These are phyloP conservation scores for Penicillium sp. DNA, from an alignment of 2,329 filamentous ascomycete species.

Conservation along the genomic window DNA sequence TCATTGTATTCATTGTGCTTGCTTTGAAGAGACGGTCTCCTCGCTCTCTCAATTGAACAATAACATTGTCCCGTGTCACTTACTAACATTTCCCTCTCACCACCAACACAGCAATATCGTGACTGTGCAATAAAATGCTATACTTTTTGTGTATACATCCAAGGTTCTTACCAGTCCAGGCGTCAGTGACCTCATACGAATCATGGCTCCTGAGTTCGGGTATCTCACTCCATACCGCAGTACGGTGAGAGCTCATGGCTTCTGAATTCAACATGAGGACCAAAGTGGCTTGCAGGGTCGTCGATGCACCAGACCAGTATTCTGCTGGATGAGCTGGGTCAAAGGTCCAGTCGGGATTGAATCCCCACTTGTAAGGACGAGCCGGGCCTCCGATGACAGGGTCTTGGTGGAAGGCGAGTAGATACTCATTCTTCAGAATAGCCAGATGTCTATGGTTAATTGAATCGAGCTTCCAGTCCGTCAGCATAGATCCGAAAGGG, in stretches of 20 bases:
- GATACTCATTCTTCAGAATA: constrained; percentile 47
- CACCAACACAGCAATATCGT: constrained; percentile 35
- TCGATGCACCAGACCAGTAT: constrained; percentile 39
- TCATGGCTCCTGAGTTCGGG: constrained; percentile 25
- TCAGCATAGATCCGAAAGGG: constrained; percentile 1
- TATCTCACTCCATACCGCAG: constrained; percentile 33
- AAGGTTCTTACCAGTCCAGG: constrained; percentile 32
- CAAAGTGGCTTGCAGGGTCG: constrained; percentile 27
- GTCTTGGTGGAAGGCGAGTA: constrained; percentile 52
- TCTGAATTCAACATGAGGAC: constrained; percentile 38
- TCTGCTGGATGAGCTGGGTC: constrained; percentile 37
- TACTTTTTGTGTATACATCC: constrained; percentile 32
- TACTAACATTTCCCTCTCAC: constrained; percentile 20
- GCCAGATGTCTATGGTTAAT: constrained; percentile 40
- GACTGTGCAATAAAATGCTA: constrained; percentile 25
- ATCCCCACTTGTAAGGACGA: constrained; percentile 44
- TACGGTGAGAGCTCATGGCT: constrained; percentile 20
- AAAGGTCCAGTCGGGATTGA: constrained; percentile 38
- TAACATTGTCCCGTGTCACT: background rate
- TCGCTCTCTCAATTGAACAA: background rate
- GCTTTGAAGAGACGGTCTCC: no score
- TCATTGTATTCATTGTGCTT: no score
- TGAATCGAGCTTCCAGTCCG: constrained; percentile 31
- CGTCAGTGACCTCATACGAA: constrained; percentile 30
- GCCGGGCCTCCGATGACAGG: constrained; percentile 45